Base-by-base conservation (phyloP, 2,329 filamentous ascomycete genomes). In the Colletotrichum acutatum region DNA sequence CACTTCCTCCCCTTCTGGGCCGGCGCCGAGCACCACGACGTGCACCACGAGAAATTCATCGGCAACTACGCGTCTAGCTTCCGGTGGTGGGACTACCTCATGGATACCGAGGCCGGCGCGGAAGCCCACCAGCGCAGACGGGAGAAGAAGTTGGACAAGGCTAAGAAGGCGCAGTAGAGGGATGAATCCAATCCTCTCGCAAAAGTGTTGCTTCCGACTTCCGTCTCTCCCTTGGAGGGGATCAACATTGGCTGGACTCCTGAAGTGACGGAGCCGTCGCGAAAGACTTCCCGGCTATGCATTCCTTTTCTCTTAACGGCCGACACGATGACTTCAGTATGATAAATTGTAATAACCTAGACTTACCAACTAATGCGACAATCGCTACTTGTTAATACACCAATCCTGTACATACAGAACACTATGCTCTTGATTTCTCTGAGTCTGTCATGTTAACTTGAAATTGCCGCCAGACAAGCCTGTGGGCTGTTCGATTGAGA, bases 41-140 rank as follows among this genome's bases (percentile, higher is more conserved):
- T 95, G 57, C 97, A 99, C 86, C 97, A 99, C 86, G 97, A 99
- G 88, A 95, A 95, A 82, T 99, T 99, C 86, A 95, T 99, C 76
- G 97, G 97, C 78, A 99, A 99, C 88, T 99, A 98, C 83, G 88
- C 96, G 61, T 98, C 95, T 81, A 97, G 94, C 88, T 99, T 99
- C 91, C 91, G 96, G 83, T 99, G 97, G 97, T 99, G 97, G 97
- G 97, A 99, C 86, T 97, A 93, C 83, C 83, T 92, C 78, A 89
- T 98, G 77, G 95, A 98, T 84, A 99, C 97, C 74, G 96, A 99
- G 88, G 94, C 94, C 76, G 95, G 94, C 66, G 91, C 94, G 34
- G 96, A 97, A 83, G 94, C 95, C 49, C 90, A 93, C 78, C 95
- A 95, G 91, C 90, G 89, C 81, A 92, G 95, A 80, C 90, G 95